phyloP scores from a whole-genome alignment of 2,329 filamentous ascomycete species.

The Fusarium sp. region DNA sequence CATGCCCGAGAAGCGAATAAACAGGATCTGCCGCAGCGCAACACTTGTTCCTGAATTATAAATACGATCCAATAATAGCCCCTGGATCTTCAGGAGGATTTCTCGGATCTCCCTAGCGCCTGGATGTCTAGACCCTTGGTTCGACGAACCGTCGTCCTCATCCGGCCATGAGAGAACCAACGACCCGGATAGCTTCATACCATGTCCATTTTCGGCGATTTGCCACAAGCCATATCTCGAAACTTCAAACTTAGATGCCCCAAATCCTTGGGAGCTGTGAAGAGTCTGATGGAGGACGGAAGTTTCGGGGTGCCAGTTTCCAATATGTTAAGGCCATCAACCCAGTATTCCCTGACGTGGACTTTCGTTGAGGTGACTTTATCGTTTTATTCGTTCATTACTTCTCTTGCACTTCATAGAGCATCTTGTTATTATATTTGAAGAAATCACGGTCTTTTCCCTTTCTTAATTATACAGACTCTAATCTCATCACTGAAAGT shows the following conservation, averaged over 20 bases:
- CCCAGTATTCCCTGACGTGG: neutral
- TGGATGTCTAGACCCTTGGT: neutral
- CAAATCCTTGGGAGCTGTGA: neutral
- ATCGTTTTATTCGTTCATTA: neutral
- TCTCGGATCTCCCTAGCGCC: conserved; percentile 16
- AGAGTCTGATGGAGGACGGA: neutral
- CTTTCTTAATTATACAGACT: neutral
- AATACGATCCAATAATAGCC: conserved; percentile 7
- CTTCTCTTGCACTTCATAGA: neutral
- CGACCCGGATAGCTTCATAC: conserved; percentile 4
- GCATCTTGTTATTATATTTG: neutral
- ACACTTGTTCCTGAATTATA: conserved; percentile 18
- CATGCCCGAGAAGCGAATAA: conserved; percentile 1
- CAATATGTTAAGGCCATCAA: conserved; percentile 15
- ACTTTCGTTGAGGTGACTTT: neutral
- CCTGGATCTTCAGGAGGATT: neutral
- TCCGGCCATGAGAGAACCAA: conserved; percentile 27
- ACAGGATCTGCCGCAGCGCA: neutral
- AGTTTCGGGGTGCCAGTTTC: neutral
- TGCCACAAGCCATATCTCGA: conserved; percentile 17
- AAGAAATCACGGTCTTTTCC: neutral
- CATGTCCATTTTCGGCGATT: conserved; percentile 29
- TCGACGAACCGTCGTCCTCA: conserved; percentile 17
- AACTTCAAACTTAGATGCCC: neutral
- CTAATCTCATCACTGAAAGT: neutral